Evolutionary conservation across 2,329 filamentous ascomycete species (phyloP).

Genomic region (Talaromyces marneffei): DNA sequence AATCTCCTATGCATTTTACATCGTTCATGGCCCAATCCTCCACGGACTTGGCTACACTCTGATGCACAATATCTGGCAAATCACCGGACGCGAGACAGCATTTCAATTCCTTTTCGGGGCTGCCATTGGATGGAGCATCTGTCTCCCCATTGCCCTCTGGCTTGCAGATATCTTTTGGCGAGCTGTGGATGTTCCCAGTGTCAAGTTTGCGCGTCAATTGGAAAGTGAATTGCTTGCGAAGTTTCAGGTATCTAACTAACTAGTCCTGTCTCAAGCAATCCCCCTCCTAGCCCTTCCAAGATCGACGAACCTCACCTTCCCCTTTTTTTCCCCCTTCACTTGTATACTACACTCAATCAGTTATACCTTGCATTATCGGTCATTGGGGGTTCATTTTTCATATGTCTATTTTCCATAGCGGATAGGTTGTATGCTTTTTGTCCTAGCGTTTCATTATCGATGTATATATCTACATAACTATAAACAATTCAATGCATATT

Average conservation of each 20-base stretch:
- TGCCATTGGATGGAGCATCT: constrained; percentile 35
- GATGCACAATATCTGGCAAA: constrained; percentile 37
- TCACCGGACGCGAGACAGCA: constrained; percentile 36
- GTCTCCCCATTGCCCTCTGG: constrained; percentile 45
- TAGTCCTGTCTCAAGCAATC: neutral
- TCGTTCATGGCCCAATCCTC: constrained; percentile 43
- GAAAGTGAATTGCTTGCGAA: constrained; percentile 33
- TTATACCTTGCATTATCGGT: neutral
- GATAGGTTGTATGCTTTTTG: neutral
- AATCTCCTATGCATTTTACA: constrained; percentile 45
- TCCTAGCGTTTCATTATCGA: neutral
- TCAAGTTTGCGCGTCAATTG: constrained; percentile 47
- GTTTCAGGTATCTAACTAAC: neutral
- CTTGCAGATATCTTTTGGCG: constrained; percentile 57
- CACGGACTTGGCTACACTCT: constrained; percentile 41
- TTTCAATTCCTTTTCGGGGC: constrained; percentile 37
- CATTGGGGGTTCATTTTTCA: neutral
- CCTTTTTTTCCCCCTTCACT: neutral
- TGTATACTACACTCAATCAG: neutral
- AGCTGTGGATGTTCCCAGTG: constrained; percentile 47
- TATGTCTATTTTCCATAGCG: neutral
- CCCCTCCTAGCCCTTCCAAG: neutral
- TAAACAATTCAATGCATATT: neutral
- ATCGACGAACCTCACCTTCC: neutral
- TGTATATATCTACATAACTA: neutral